Conservation (phyloP, 2,329 filamentous ascomycete genomes). For the Endoconidiophora laricicola region DNA sequence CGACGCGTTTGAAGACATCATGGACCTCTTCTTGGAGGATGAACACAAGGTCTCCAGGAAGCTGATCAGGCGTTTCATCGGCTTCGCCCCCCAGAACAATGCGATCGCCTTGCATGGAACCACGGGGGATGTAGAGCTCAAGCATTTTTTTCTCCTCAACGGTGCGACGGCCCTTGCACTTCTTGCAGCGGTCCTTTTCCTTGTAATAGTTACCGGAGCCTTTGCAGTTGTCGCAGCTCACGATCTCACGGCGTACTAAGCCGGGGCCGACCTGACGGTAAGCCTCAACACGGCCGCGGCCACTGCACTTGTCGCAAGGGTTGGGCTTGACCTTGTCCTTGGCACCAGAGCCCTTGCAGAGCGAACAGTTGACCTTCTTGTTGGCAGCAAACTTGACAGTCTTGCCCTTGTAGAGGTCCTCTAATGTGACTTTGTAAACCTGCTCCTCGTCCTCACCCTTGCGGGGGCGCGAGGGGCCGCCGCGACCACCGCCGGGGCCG, state of each 20-base stretch:
- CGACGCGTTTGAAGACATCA: conserved; percentile 64
- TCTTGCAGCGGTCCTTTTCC: conserved; percentile 96
- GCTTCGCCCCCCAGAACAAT: conserved; percentile 88
- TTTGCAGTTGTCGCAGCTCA: conserved; percentile 67
- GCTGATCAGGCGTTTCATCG: conserved; percentile 77
- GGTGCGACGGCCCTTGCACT: conserved; percentile 87
- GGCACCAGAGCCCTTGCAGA: conserved; percentile 77
- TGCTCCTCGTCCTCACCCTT: conserved; percentile 76
- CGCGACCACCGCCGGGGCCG: conserved; percentile 28
- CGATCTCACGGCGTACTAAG: conserved; percentile 63
- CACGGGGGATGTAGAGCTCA: conserved; percentile 88
- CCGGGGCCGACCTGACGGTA: conserved; percentile 75
- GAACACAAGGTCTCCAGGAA: conserved; percentile 87
- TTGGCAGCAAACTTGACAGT: conserved; percentile 89
- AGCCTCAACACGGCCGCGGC: conserved; percentile 58
- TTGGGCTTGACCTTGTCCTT: conserved; percentile 81
- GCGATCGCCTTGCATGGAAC: conserved; percentile 70
- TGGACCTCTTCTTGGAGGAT: conserved; percentile 69
- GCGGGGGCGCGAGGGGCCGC: conserved; percentile 42
- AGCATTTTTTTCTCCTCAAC: conserved; percentile 82
- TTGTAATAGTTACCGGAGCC: conserved; percentile 78
- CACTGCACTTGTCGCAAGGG: conserved; percentile 70
- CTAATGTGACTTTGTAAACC: conserved; percentile 75
- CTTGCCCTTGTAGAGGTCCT: conserved; percentile 97
- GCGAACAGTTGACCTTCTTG: conserved; percentile 77